Conservation (phyloP, 1,139 yeast species). For the Hansenula sp. region DNA sequence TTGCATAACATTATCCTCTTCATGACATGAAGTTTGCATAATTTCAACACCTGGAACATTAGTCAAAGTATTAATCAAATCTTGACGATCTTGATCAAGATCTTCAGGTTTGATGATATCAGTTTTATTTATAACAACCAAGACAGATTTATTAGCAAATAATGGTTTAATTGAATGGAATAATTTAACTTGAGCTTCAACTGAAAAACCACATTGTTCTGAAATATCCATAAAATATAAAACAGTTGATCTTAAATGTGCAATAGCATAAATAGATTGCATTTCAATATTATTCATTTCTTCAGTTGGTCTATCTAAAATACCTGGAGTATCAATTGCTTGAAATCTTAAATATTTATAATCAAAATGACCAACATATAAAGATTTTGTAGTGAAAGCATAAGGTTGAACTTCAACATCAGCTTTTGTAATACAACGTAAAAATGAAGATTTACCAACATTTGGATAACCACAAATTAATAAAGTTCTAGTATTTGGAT, state of each 20-base stretch:
- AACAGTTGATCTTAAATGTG: slow-evolving; percentile 94
- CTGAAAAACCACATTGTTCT: slow-evolving; percentile 97
- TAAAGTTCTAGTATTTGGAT: slow-evolving; percentile 96
- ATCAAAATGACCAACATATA: slow-evolving; percentile 96
- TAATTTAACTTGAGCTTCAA: slow-evolving; percentile 94
- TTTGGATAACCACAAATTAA: slow-evolving; percentile 98
- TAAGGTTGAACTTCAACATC: slow-evolving; percentile 99
- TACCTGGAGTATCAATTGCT: slow-evolving; percentile 99
- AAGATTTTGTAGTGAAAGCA: slow-evolving; percentile 94
- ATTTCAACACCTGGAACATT: slow-evolving; percentile 81
- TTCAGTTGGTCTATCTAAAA: slow-evolving; percentile 96
- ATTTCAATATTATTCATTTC: slow-evolving; percentile 99
- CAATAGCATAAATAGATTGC: slow-evolving; percentile 98
- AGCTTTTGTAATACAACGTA: slow-evolving; percentile 91
- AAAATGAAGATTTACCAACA: slow-evolving; percentile 96
- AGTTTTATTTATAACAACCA: slow-evolving; percentile 92
- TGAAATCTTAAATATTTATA: slow-evolving; percentile 96
- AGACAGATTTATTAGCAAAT: slow-evolving; percentile 92
- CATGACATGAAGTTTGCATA: slow-evolving; percentile 88
- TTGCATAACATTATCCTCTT: slow-evolving; percentile 92
- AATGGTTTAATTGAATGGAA: slow-evolving; percentile 96
- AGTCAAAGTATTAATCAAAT: slow-evolving; percentile 57
- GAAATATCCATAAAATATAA: slow-evolving; percentile 96
- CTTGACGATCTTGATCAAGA: slow-evolving; percentile 71
- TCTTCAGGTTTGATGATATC: slow-evolving; percentile 87